Evolutionary conservation across 2,329 filamentous ascomycete species (phyloP), one percentile per base, ranked within the genome.

Genomic region (Dactylellina drechsleri): DNA sequence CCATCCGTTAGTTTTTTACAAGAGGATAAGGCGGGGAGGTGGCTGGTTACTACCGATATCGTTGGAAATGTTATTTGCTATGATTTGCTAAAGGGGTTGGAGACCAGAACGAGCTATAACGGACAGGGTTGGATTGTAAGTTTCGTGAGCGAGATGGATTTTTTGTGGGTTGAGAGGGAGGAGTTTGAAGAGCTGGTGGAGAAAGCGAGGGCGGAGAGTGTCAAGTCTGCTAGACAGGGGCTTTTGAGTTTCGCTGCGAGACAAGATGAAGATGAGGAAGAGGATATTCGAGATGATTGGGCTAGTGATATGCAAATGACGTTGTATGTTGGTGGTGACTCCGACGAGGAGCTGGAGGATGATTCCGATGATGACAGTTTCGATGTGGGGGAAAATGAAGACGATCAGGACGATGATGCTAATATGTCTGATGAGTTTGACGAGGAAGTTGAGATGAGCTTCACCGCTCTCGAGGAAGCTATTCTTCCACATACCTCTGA

Each of bases 41-140:
- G 79, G 79, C 57, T 80, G 4, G 77, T 73, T 13, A 70, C 77
- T 16, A 80, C 79, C 2, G 78, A 78, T 40, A 79, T 80, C 13
- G 67, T 76, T 8, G 79, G 79, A 4, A 66, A 61, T n/a, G 77
- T 80, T 16, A 78, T 79, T 5, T 31, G 79, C n/a, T 80, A 79
- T 76, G 78, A 80, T 64, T 57, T 80, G 16, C 52, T 76, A 26
- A 76, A 56, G 1, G 67, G 75, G 52, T 66, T 58, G 13, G 45
- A 66, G 12, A 78, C 78, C 1, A 72, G 76, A 53, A 65, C 66
- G 20, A 73, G 62, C 23, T 77, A 53, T 41, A 65, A 59, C 6
- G 60, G 71, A 13, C 57, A 77, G 28, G 72, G 66, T 1, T 70
- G 65, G 61, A 75, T 64, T 0, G 65, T 72, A 26, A 72, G 57